Evolutionary conservation across 164 flowering plant species (phyloP), one percentile per base, ranked within the genome.

Genomic region (Paratinospora sagittata): DNA sequence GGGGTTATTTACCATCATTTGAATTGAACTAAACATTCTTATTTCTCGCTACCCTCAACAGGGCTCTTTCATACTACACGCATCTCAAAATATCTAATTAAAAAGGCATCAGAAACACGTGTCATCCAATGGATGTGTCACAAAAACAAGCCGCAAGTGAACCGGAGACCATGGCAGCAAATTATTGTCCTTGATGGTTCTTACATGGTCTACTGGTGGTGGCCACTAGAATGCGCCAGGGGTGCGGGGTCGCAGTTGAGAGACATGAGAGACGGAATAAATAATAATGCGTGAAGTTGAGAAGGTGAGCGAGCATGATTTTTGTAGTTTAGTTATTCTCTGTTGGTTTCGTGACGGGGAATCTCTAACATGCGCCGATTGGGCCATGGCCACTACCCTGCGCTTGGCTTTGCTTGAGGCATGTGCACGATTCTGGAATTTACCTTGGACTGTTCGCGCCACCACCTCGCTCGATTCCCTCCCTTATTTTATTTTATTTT

Each of bases 331-430:
- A 39, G 52, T 23, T 37, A 65, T 65, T 65, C 49, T 16, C 23
- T 41, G 49, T 66, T 66, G 68, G 43, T 66, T 39, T 41, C 49
- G 68, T 21, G 52, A 27, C 3, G 58, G 68, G 39, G 52, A 24
- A 66, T 66, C 68, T 23, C 68, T 66, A 66, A 66, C 43, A 66
- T 66, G 68, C 52, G 68, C 68, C 27, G 24, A 66, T 66, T 39
- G 37, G 23, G 41, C 43, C 43, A 39, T n/a, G n/a, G n/a, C n/a
- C n/a, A n/a, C 43, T 39, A 39, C 10, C 43, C 43, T 39, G 10
- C 43, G n/a, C 43, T 39, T 39, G 3, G 2, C 41, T n/a, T 8
- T 19, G 24, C 27, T 13, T n/a, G n/a, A n/a, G n/a, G n/a, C 52
- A 21, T 66, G 68, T 39, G 68, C 52, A 39, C 68, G 12, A 39